Conservation (phyloP, 192 early-diverging fungal species). For the Coemansia sp. region DNA sequence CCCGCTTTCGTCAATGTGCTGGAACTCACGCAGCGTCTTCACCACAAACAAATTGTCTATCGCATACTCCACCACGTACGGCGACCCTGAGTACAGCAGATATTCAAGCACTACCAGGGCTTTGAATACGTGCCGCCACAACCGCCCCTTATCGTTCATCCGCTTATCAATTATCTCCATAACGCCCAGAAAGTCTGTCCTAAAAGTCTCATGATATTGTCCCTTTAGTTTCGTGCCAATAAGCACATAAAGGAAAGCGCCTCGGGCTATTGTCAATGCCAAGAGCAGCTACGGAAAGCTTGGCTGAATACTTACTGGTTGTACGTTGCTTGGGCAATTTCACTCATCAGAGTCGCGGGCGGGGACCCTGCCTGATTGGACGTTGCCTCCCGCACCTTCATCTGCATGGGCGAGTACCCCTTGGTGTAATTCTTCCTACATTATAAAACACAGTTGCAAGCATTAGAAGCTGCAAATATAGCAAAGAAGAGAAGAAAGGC, state of each 20-base stretch:
- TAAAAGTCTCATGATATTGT: constrained; percentile 7
- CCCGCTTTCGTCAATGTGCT: constrained; percentile 89
- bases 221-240: background rate
- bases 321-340: constrained; percentile 81
- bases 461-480: background rate
- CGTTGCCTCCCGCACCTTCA: constrained; percentile 83
- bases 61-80: constrained; percentile 81
- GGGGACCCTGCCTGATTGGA: constrained; percentile 80
- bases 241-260: background rate
- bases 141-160: constrained; percentile 94
- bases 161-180: constrained; percentile 99
- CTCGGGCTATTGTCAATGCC: no score
- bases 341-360: constrained; percentile 72
- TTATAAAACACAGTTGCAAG: background rate
- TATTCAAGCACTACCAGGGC: constrained; percentile 84
- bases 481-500: background rate
- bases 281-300: no score
- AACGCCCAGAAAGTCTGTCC: constrained; percentile 89
- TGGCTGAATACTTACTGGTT: constrained; percentile 67
- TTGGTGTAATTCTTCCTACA: constrained; percentile 85
- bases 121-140: constrained; percentile 99
- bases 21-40: constrained; percentile 96
- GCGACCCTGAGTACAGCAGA: constrained; percentile 80
- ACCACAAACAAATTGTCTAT: constrained; percentile 89
- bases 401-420: constrained; percentile 89